Conservation (phyloP, 306 rosid genomes). For the Delonix regia region DNA sequence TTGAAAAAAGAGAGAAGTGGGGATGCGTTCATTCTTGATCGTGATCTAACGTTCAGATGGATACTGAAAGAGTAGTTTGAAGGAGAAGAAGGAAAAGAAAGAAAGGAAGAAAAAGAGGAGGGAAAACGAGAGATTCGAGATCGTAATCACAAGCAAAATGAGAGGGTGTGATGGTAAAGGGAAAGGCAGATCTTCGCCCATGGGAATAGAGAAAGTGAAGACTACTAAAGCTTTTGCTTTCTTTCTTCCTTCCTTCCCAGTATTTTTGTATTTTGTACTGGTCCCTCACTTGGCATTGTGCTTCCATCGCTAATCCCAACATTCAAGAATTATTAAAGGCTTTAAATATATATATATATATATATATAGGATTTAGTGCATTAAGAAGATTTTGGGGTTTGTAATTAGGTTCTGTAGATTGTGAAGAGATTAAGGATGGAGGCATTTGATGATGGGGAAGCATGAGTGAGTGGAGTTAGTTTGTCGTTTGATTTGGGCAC, state of each 20-base stretch:
- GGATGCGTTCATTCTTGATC: slow-evolving; percentile 63
- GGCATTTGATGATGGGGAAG: background rate
- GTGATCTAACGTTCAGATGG: slow-evolving; percentile 53
- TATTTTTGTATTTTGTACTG: slow-evolving; percentile 20
- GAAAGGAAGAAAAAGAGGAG: slow-evolving; percentile 22
- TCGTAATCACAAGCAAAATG: slow-evolving; percentile 69
- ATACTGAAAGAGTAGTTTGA: slow-evolving; percentile 55
- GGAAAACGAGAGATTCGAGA: slow-evolving; percentile 77
- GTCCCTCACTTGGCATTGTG: slow-evolving; percentile 43
- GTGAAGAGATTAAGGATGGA: background rate
- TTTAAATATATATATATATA: background rate
- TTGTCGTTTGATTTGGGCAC: slow-evolving; percentile 1
- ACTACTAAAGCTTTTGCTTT: slow-evolving; percentile 56
- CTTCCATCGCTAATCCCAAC: slow-evolving; percentile 40
- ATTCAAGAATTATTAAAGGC: slow-evolving; percentile 21
- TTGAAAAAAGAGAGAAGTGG: slow-evolving; percentile 45
- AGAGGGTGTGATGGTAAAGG: slow-evolving; percentile 65
- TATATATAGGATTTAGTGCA: background rate
- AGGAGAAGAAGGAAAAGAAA: slow-evolving; percentile 28
- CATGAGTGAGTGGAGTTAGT: background rate
- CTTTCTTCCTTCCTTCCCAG: slow-evolving; percentile 37
- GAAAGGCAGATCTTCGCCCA: slow-evolving; percentile 90
- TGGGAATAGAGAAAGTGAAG: slow-evolving; percentile 93
- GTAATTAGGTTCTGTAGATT: too few relatives aligned
- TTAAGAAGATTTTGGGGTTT: background rate